A percentile compares a stretch with the other conserved stretches of the same genome.
Evolutionary conservation across 441 rosid genomes (phyloP).

Genomic region (Theobroma grandiflorum): DNA sequence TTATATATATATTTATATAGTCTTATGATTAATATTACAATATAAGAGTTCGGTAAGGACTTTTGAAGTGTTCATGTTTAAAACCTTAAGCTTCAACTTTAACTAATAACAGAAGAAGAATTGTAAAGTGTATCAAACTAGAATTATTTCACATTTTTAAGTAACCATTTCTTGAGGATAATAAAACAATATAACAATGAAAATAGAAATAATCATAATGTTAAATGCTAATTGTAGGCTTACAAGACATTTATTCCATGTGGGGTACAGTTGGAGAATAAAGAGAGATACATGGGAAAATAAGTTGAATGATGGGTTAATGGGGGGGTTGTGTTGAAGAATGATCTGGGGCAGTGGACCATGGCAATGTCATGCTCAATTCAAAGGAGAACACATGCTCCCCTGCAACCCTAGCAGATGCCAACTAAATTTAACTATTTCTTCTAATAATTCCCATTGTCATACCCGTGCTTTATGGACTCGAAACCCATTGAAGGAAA

Average conservation of each 20-base stretch:
- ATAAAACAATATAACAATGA: too few species aligned
- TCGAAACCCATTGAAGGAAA: background rate
- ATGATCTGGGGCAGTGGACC: background rate
- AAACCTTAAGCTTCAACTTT: too few species aligned
- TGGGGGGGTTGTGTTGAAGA: background rate
- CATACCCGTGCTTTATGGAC: background rate
- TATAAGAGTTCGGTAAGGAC: too few species aligned
- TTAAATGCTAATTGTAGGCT: background rate
- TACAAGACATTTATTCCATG: background rate
- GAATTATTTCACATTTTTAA: too few species aligned
- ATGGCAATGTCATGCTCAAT: background rate
- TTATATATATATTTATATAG: too few species aligned
- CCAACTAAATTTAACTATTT: conserved; percentile 12
- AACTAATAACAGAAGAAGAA: too few species aligned
- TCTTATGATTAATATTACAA: too few species aligned
- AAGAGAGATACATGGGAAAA: background rate
- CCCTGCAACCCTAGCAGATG: conserved; percentile 9
- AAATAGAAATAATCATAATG: background rate
- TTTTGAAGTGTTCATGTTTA: too few species aligned
- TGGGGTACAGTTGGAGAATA: background rate
- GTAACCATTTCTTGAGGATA: too few species aligned
- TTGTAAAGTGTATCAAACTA: too few species aligned
- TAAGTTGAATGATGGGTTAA: background rate
- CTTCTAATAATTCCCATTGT: conserved; percentile 13
- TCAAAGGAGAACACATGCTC: conserved; percentile 8